A percentile compares a stretch with the other conserved stretches of the same genome.
phyloP scores from a whole-genome alignment of 2,329 filamentous ascomycete genomes.

The Calonectria pseudoturangicola region DNA sequence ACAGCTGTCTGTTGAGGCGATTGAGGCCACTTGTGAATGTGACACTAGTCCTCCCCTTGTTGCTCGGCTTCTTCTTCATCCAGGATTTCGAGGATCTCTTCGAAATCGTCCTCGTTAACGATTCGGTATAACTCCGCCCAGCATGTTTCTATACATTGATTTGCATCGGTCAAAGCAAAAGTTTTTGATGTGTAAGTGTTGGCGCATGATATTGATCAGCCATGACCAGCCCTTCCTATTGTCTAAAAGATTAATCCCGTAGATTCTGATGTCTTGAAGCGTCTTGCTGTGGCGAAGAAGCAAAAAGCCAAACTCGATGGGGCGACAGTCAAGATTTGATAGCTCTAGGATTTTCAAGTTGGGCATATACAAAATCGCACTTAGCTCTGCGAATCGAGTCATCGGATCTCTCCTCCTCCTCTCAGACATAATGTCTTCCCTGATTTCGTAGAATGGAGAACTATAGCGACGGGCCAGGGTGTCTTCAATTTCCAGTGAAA shows the following conservation, averaged over 20 bases:
- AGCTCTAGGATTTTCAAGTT: not conserved
- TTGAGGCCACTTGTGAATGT: too few relatives aligned
- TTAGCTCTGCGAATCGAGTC: not conserved
- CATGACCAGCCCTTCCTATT: not conserved
- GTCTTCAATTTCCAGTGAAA: not conserved
- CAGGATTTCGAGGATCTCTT: not conserved
- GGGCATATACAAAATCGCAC: not conserved
- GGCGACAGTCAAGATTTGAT: not conserved
- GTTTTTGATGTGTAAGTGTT: not conserved
- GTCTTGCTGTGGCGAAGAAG: not conserved
- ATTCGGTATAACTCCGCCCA: not conserved
- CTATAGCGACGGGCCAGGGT: too few relatives aligned
- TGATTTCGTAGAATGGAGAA: too few relatives aligned
- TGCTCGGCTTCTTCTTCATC: not conserved
- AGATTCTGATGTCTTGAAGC: not conserved
- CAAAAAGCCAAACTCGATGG: constrained; percentile 3
- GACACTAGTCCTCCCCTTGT: too few relatives aligned
- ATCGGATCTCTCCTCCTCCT: too few relatives aligned
- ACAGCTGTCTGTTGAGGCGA: too few relatives aligned
- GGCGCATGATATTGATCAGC: not conserved
- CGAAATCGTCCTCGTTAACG: not conserved
- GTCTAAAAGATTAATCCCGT: not conserved
- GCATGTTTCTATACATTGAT: not conserved
- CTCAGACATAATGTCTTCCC: too few relatives aligned
- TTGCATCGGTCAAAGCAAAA: not conserved